Percentiles rank a stretch among this genome's conserved stretches.
These are phyloP conservation scores for Fremontodendron californicum DNA, from an alignment of 345 rosid genomes.

Conservation along the genomic window DNA sequence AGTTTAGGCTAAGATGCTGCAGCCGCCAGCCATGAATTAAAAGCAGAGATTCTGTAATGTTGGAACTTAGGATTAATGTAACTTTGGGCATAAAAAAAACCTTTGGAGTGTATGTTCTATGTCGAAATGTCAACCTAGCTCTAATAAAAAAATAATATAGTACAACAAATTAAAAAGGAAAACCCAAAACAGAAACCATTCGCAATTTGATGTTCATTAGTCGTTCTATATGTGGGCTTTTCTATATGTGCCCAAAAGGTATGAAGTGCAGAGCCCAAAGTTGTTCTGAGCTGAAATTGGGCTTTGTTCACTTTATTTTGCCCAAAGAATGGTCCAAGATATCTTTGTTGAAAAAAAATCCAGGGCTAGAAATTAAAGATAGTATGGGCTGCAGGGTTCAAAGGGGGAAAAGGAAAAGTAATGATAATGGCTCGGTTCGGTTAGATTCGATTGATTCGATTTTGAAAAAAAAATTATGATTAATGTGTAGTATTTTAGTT, in stretches of 20 bases:
- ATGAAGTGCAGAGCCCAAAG: neutral
- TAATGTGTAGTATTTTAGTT: too few species aligned
- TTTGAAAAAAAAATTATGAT: too few species aligned
- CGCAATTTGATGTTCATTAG: too few species aligned
- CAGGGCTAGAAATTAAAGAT: neutral
- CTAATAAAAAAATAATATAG: neutral
- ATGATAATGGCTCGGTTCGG: too few species aligned
- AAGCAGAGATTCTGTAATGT: neutral
- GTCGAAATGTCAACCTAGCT: neutral
- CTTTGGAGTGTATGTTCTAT: neutral
- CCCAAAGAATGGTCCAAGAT: neutral
- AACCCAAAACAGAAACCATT: too few species aligned
- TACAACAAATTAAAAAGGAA: neutral
- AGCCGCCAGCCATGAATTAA: neutral
- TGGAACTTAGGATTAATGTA: neutral
- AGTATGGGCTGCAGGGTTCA: neutral
- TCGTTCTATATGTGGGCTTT: neutral
- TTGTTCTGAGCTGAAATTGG: neutral
- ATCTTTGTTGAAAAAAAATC: neutral
- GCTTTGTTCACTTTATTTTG: neutral
- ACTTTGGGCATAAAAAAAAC: neutral
- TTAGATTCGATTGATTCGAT: too few species aligned
- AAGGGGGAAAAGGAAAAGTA: neutral
- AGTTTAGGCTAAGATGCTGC: neutral
- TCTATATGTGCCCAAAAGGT: neutral